Percentiles rank a stretch among this genome's conserved stretches.
phyloP scores from a whole-genome alignment of 2,329 filamentous ascomycete species.

The Ascochyta viciae-villosae region DNA sequence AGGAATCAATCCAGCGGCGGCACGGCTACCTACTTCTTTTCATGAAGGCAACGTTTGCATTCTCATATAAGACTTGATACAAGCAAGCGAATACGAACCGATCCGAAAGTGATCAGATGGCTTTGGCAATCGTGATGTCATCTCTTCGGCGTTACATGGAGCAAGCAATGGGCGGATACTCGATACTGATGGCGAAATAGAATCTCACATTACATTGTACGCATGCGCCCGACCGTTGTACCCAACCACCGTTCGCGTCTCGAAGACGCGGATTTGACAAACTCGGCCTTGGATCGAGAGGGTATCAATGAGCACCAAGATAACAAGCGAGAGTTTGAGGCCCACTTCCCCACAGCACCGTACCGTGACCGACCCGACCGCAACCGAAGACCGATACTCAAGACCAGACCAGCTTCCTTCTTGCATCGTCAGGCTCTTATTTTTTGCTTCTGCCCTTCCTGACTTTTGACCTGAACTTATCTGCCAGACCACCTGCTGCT shows the following conservation, averaged over 20 bases:
- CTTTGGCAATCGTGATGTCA: conserved; percentile 46
- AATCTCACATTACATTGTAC: conserved; percentile 31
- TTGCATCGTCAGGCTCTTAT: conserved; percentile 16
- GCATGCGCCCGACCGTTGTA: conserved; percentile 24
- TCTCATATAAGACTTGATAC: conserved; percentile 51
- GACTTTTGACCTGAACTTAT: conserved; percentile 36
- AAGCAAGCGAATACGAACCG: conserved; percentile 52
- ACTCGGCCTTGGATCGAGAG: conserved; percentile 9
- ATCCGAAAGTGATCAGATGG: conserved; percentile 48
- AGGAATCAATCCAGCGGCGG: conserved; percentile 44
- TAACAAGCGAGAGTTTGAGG: conserved; percentile 3
- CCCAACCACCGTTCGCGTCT: conserved; percentile 16
- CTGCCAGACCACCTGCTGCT: conserved; percentile 39
- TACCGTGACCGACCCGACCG: background rate
- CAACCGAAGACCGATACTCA: background rate
- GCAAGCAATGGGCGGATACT: conserved; percentile 29
- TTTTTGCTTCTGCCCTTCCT: conserved; percentile 38
- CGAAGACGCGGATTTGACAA: conserved; percentile 1
- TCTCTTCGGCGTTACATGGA: conserved; percentile 34
- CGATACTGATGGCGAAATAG: conserved; percentile 43
- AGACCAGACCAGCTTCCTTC: background rate
- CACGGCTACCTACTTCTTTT: conserved; percentile 46
- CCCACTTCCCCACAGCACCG: conserved; percentile 12
- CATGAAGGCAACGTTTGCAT: conserved; percentile 51
- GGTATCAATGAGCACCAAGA: conserved; percentile 13